Evolutionary conservation across 208 protist species (phyloP).

Genomic region (Leishmania guyanensis): DNA sequence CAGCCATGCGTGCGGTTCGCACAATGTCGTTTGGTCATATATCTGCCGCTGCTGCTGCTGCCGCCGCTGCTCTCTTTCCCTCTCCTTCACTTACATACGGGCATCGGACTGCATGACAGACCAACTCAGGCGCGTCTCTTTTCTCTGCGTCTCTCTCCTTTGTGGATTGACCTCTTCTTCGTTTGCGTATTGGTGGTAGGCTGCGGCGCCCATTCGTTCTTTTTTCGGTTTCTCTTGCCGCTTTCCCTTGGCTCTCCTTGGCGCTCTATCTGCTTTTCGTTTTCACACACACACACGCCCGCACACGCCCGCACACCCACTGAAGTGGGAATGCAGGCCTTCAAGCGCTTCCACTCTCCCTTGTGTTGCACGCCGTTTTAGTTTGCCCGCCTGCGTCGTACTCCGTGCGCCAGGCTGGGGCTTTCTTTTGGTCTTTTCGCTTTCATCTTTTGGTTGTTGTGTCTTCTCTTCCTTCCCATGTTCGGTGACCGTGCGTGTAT

Average conservation of each 20-base stretch:
- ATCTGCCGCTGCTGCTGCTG: not conserved
- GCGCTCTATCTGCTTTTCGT: conserved; percentile 21
- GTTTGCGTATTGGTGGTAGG: too few species aligned
- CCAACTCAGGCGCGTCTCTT: not conserved
- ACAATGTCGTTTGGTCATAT: not conserved
- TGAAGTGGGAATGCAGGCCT: too few species aligned
- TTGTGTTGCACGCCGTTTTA: too few species aligned
- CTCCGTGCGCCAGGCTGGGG: too few species aligned
- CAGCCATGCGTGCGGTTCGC: not conserved
- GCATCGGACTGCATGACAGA: not conserved
- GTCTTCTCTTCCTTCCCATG: not conserved
- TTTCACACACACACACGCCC: too few species aligned
- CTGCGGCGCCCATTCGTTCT: not conserved
- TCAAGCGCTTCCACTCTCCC: too few species aligned
- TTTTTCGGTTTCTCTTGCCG: not conserved
- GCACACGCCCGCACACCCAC: too few species aligned
- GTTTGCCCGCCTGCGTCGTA: too few species aligned
- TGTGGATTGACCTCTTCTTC: not conserved
- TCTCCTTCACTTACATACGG: not conserved
- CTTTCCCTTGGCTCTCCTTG: conserved; percentile 19
- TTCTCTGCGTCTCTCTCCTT: not conserved
- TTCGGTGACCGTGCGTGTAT: not conserved
- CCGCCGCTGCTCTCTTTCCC: too few species aligned
- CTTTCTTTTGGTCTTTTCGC: conserved; percentile 15
- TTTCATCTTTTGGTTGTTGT: not conserved